A percentile compares a stretch with the other conserved stretches of the same genome.
phyloP scores from a whole-genome alignment of 768 basidiomycete species.

The Leccinum obscurum region DNA sequence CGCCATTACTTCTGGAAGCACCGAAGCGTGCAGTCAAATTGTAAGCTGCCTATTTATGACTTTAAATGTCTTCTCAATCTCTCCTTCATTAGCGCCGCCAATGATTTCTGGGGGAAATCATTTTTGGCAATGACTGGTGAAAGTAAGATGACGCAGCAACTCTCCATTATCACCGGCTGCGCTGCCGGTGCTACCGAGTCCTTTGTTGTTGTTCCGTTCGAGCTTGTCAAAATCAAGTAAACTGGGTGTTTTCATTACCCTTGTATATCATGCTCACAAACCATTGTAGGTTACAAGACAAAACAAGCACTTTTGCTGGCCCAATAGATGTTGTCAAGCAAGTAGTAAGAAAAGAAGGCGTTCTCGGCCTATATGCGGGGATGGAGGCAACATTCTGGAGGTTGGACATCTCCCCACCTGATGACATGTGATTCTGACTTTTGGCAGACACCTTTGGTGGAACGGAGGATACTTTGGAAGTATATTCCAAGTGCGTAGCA shows the following conservation, averaged over 20 bases:
- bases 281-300: conserved; percentile 77
- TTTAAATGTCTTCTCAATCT: not conserved
- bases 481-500: conserved; percentile 79
- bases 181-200: conserved; percentile 96
- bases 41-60: conserved; percentile 41
- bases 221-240: conserved; percentile 87
- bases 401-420: conserved; percentile 36
- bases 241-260: conserved; percentile 23
- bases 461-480: conserved; percentile 96
- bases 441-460: conserved; percentile 76
- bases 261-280: not conserved
- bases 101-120: conserved; percentile 95
- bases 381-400: conserved; percentile 99
- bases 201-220: conserved; percentile 94
- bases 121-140: conserved; percentile 64
- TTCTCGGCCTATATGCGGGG: conserved; percentile 86
- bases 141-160: conserved; percentile 79
- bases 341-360: conserved; percentile 72
- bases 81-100: conserved; percentile 57
- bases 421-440: not conserved
- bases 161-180: conserved; percentile 92
- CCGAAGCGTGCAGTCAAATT: conserved; percentile 98
- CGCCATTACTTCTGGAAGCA: conserved; percentile 92
- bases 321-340: conserved; percentile 90
- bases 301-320: conserved; percentile 84